Evolutionary conservation across 192 early-diverging fungal genomes (phyloP).

Genomic region (Rhizophagus clarus): DNA sequence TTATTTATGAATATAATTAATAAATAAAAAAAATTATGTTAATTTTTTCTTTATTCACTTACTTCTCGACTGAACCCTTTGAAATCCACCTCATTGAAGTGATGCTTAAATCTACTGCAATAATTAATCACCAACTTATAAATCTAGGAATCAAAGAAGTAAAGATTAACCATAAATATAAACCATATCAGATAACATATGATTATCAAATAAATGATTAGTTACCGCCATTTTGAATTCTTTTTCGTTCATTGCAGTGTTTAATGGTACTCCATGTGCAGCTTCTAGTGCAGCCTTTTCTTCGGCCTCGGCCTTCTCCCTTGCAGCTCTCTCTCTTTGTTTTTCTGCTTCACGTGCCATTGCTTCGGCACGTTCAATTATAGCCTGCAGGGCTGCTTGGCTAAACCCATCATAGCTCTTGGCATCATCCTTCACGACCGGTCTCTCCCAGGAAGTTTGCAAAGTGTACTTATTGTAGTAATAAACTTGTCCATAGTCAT

Average conservation of each 20-base stretch:
- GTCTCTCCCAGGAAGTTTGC: slow-evolving; percentile 6
- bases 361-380: slow-evolving; percentile 17
- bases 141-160: not conserved
- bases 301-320: not conserved
- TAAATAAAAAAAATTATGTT: not conserved
- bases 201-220: not conserved
- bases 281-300: not conserved
- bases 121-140: slow-evolving; percentile 4
- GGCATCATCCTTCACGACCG: slow-evolving; percentile 4
- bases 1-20: not conserved
- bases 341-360: slow-evolving; percentile 4
- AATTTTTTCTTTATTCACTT: not conserved
- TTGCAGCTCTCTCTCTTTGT: not conserved
- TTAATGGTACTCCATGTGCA: not conserved
- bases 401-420: not conserved
- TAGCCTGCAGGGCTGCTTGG: not conserved
- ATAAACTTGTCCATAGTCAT: slow-evolving; percentile 5
- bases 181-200: not conserved
- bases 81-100: not conserved
- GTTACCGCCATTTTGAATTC: slow-evolving; percentile 5
- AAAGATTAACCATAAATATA: not conserved
- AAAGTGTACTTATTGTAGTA: slow-evolving; percentile 14
- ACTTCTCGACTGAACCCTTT: not conserved
- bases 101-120: slow-evolving; percentile 1
- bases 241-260: not conserved